Conservation (phyloP, 345 rosid species). For the Theobroma cacao region DNA sequence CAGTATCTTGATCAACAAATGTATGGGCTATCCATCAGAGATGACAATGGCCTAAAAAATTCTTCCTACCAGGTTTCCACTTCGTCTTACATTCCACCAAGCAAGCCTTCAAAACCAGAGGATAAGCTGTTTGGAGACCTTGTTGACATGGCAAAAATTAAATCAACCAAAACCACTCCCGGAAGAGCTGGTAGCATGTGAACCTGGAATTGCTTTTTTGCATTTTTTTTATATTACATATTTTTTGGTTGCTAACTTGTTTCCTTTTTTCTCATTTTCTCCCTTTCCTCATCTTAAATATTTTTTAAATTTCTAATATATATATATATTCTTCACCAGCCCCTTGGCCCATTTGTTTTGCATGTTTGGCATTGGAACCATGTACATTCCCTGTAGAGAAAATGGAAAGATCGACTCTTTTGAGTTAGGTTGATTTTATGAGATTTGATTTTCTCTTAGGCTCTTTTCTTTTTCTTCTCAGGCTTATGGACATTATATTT, state of each 20-base stretch:
- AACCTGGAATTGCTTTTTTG: slow-evolving; percentile 15
- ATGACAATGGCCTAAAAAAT: slow-evolving; percentile 41
- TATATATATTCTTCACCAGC: slow-evolving; percentile 15
- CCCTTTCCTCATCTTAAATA: neutral
- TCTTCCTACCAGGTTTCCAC: slow-evolving; percentile 51
- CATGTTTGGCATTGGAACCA: slow-evolving; percentile 40
- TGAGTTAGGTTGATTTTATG: slow-evolving; percentile 14
- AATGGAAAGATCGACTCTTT: slow-evolving; percentile 13
- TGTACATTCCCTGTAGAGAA: slow-evolving; percentile 57
- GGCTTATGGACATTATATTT: neutral
- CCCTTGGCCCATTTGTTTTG: slow-evolving; percentile 22
- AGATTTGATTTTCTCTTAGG: neutral
- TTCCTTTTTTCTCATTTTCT: neutral
- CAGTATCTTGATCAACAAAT: slow-evolving; percentile 76
- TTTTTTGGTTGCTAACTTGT: slow-evolving; percentile 18
- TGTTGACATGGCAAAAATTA: slow-evolving; percentile 83
- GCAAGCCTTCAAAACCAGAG: slow-evolving; percentile 63
- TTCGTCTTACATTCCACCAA: slow-evolving; percentile 54
- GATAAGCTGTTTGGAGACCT: slow-evolving; percentile 97
- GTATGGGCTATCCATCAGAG: slow-evolving; percentile 66
- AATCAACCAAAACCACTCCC: slow-evolving; percentile 59
- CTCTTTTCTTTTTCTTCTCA: neutral
- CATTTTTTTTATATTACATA: neutral
- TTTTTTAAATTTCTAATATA: slow-evolving; percentile 20
- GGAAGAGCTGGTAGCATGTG: slow-evolving; percentile 87